Percentiles rank a stretch among this genome's conserved stretches.
These are phyloP conservation scores for Salvia splendens DNA, from an alignment of 257 asterid genomes.

Conservation along the genomic window DNA sequence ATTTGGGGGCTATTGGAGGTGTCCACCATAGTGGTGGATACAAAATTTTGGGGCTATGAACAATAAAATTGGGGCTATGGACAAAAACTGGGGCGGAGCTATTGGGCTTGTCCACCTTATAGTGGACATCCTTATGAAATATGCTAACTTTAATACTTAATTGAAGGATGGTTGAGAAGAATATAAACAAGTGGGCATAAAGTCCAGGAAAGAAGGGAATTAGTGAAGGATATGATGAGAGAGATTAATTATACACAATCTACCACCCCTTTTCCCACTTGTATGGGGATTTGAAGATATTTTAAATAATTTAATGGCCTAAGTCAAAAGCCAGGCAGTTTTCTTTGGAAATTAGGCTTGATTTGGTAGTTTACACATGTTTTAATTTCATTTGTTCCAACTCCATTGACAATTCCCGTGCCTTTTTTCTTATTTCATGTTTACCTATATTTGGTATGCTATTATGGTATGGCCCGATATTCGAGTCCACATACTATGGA, in stretches of 20 bases:
- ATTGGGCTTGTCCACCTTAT: no score
- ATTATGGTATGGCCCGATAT: no score
- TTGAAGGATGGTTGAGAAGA: background rate
- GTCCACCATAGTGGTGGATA: no score
- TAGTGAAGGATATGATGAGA: slow-evolving; percentile 21
- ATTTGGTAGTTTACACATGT: slow-evolving; percentile 15
- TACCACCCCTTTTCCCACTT: no score
- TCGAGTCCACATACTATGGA: no score
- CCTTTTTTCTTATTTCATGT: background rate
- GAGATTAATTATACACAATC: background rate
- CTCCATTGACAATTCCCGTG: background rate
- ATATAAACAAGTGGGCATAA: background rate
- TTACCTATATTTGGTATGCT: background rate
- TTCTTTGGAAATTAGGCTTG: slow-evolving; percentile 26
- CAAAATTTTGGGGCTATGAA: no score
- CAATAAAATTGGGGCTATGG: no score
- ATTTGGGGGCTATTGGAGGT: no score
- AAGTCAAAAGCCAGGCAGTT: slow-evolving; percentile 9
- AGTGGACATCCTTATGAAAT: no score
- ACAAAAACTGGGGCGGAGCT: no score
- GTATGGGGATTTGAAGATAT: no score
- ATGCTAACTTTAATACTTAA: no score
- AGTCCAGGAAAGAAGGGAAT: slow-evolving; percentile 7
- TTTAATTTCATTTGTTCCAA: background rate
- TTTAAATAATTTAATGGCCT: background rate